Base-by-base conservation (phyloP, 257 asterid genomes). In the Gentiana macrophylla region DNA sequence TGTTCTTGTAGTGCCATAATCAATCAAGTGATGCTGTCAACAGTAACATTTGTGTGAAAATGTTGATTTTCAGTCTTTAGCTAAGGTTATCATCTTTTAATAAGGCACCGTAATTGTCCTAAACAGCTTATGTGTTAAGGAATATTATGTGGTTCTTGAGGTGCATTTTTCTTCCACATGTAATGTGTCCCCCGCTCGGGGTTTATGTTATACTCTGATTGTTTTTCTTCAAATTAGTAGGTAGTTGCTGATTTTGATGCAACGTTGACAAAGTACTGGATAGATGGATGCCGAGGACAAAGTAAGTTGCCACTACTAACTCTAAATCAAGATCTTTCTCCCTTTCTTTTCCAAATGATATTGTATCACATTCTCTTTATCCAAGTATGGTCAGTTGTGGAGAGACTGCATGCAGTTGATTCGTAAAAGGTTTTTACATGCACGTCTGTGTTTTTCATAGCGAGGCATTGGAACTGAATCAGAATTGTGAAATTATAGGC, bases 161-260 rank as follows among this genome's bases (percentile, higher is more conserved):
- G 5, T 41, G 46, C 8, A 41, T 41, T 5, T 41, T 7, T 5
- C 46, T 2, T 41, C 46, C 8, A 41, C 10, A 41, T 41, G 10
- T 41, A 41, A 3, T 41, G 46, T 41, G 46, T 41, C 9, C 46
- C 5, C 10, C 9, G 46, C 46, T 5, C 6, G 6, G 8, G 46
- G 6, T 51, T 12, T 36, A 24, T 61, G 54, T 54, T 10, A 12
- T 50, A 3, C 41, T 24, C 37, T 44, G 3, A 9, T 1, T 8
- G 6, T 34, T 38, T 44, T 36, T n/a, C 13, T 12, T 51, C 13
- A 38, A 50, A 43, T 65, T 45, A 4, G 35, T 46, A 65, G 70
- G 65, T 65, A 1, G 59, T 89, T 81, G 97, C 95, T 49, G 97
- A 89, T 78, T 89, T 89, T 67, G 97, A 89, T 71, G 92, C 78